Conservation (phyloP, 2,329 filamentous ascomycete species). For the Arthrocladium fulminans region DNA sequence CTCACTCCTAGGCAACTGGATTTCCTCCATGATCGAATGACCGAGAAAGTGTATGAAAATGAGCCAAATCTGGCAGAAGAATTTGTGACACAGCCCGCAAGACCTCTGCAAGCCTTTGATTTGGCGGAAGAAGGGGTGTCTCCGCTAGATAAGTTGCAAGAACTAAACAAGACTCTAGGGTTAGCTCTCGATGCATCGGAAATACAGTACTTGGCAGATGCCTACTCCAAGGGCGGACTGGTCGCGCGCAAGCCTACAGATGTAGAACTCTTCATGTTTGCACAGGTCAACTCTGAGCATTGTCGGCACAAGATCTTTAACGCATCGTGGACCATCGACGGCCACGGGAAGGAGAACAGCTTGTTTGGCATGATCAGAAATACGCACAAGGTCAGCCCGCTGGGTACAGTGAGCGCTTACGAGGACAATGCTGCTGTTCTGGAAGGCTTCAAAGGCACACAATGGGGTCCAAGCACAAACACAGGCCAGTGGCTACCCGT, state of each 20-base stretch:
- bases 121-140: conserved; percentile 57
- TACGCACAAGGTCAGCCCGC: conserved; percentile 69
- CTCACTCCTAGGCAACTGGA: conserved; percentile 52
- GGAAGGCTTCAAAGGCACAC: conserved; percentile 59
- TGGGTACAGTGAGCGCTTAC: conserved; percentile 88
- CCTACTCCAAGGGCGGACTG: conserved; percentile 56
- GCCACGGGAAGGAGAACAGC: conserved; percentile 65
- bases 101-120: conserved; percentile 64
- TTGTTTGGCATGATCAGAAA: conserved; percentile 96
- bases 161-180: conserved; percentile 75
- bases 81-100: conserved; percentile 62
- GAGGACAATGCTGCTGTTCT: conserved; percentile 96
- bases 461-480: conserved; percentile 80
- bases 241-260: conserved; percentile 63
- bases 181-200: conserved; percentile 80
- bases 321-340: conserved; percentile 90
- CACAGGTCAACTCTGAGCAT: conserved; percentile 97
- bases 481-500: conserved; percentile 82
- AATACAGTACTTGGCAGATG: conserved; percentile 87
- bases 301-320: conserved; percentile 90
- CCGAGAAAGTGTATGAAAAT: conserved; percentile 62
- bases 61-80: conserved; percentile 64
- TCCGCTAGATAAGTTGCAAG: conserved; percentile 63
- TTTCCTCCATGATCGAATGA: conserved; percentile 87
- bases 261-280: conserved; percentile 98